A percentile compares a stretch with the other conserved stretches of the same genome.
Evolutionary conservation across 2,329 filamentous ascomycete genomes (phyloP).

Genomic region (Fusarium sp.): DNA sequence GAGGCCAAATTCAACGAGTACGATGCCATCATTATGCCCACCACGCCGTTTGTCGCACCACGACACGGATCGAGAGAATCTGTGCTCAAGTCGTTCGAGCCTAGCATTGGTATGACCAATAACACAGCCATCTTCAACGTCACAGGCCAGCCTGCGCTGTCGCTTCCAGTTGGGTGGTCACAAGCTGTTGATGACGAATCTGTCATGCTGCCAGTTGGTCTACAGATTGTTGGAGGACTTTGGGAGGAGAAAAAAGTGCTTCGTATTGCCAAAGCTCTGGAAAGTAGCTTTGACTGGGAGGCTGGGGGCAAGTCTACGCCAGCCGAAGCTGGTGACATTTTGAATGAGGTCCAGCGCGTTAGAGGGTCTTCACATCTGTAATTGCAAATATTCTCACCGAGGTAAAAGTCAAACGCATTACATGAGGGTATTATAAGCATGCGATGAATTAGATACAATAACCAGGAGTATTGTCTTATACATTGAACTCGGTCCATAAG

Average conservation of each 20-base stretch:
- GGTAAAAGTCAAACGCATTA: not conserved
- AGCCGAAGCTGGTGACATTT: not conserved
- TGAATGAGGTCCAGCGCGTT: not conserved
- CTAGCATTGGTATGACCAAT: constrained; percentile 63
- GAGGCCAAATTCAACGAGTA: constrained; percentile 54
- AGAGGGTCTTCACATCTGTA: constrained; percentile 13
- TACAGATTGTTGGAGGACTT: constrained; percentile 65
- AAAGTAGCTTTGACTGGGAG: constrained; percentile 57
- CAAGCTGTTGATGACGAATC: constrained; percentile 49
- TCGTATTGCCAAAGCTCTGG: constrained; percentile 59
- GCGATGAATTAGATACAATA: not conserved
- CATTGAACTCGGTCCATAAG: not conserved
- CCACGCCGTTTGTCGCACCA: constrained; percentile 60
- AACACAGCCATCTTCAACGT: constrained; percentile 69
- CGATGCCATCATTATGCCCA: constrained; percentile 62
- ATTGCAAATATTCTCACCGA: not conserved
- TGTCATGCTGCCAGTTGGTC: constrained; percentile 60
- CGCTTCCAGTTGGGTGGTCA: constrained; percentile 61
- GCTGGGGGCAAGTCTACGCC: not conserved
- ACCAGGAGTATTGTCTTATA: not conserved
- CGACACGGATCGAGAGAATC: constrained; percentile 54
- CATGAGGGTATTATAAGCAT: not conserved
- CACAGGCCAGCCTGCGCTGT: constrained; percentile 66
- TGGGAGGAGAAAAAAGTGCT: constrained; percentile 63
- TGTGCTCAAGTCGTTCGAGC: constrained; percentile 59